phyloP scores from a whole-genome alignment of 2,329 filamentous ascomycete species.

The Alternaria conjuncta region DNA sequence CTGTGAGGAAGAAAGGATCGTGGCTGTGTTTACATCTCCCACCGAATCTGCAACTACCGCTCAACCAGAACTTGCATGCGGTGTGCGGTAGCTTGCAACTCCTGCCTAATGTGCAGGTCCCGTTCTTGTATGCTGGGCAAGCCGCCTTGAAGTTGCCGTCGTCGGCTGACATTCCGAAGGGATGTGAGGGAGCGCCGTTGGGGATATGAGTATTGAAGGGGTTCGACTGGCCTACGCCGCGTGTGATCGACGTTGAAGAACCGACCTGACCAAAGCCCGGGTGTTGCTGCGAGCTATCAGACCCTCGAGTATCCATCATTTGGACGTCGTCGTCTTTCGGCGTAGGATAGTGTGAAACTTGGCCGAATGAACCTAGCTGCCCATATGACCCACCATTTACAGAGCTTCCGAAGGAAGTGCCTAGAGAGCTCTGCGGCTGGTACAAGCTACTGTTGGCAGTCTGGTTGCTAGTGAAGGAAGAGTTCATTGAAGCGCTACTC shows the following conservation, averaged over 20 bases:
- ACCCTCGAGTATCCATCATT: background rate
- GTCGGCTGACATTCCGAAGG: background rate
- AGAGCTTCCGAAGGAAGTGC: background rate
- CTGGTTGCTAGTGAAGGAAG: background rate
- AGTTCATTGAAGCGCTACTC: background rate
- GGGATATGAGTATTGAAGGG: background rate
- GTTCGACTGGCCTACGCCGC: background rate
- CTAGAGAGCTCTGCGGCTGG: background rate
- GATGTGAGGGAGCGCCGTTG: background rate
- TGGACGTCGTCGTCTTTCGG: background rate
- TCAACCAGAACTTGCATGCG: conserved; percentile 1
- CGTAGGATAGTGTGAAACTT: background rate
- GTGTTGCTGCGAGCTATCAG: background rate
- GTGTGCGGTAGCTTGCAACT: background rate
- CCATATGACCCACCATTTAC: no score
- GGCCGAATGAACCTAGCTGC: background rate
- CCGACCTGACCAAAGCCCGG: background rate
- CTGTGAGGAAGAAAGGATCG: conserved; percentile 6
- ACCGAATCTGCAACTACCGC: background rate
- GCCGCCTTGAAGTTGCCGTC: background rate
- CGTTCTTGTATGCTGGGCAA: conserved; percentile 1
- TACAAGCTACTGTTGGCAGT: background rate
- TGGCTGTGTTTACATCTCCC: conserved; percentile 1
- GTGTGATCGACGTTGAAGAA: background rate
- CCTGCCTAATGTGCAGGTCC: background rate